These are phyloP conservation scores for Verticillium nubilum DNA, from an alignment of 2,329 filamentous ascomycete genomes.

Conservation along the genomic window DNA sequence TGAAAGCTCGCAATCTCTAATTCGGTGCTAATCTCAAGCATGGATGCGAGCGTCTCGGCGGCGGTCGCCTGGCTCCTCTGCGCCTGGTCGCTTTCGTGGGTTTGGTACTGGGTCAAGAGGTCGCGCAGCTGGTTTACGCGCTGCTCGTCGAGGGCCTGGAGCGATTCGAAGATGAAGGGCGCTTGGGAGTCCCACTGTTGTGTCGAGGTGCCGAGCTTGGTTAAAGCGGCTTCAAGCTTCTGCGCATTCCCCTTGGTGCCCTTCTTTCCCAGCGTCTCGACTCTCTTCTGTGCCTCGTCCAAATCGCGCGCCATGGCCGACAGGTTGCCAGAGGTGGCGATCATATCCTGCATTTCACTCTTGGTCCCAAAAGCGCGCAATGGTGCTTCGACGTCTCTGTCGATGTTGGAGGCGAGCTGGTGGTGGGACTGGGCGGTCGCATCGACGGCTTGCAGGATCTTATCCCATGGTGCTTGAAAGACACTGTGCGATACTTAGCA, in stretches of 20 bases:
- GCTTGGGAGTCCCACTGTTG: conserved; percentile 92
- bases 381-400: conserved; percentile 80
- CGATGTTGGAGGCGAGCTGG: conserved; percentile 73
- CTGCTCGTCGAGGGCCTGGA: conserved; percentile 86
- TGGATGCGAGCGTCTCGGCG: conserved; percentile 72
- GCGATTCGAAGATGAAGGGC: conserved; percentile 87
- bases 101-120: conserved; percentile 86
- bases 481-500: conserved; percentile 50
- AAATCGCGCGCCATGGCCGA: conserved; percentile 76
- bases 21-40: conserved; percentile 81
- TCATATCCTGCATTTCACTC: conserved; percentile 77
- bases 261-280: conserved; percentile 79
- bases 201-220: conserved; percentile 70
- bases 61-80: conserved; percentile 69
- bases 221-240: conserved; percentile 70
- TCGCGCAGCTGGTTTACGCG: conserved; percentile 87
- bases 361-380: conserved; percentile 68
- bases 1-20: conserved; percentile 62
- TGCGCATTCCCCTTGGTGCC: conserved; percentile 69
- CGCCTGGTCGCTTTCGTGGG: conserved; percentile 83
- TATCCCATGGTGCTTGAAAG: conserved; percentile 87
- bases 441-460: conserved; percentile 74
- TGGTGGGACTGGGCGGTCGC: conserved; percentile 79
- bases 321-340: conserved; percentile 77
- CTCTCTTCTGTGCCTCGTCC: conserved; percentile 75